A percentile compares a stretch with the other conserved stretches of the same genome.
Evolutionary conservation across 257 asterid species (phyloP).

Genomic region (Handroanthus guayacan): DNA sequence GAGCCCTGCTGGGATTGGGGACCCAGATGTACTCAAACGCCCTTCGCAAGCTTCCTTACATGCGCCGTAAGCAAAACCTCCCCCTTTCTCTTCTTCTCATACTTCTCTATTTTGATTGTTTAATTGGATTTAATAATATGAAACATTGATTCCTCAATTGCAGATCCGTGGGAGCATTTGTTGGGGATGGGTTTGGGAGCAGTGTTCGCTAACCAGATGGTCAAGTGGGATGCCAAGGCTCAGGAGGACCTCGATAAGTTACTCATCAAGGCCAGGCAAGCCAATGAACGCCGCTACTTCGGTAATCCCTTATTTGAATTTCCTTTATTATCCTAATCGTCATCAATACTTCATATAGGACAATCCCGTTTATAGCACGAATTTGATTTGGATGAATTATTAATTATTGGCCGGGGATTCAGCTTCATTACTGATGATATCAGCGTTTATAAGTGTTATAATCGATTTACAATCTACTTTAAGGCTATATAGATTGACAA

Average conservation of each 20-base stretch:
- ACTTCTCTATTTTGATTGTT: neutral
- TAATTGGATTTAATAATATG: neutral
- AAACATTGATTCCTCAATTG: conserved; percentile 20
- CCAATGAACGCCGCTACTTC: conserved; percentile 95
- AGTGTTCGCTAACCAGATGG: conserved; percentile 81
- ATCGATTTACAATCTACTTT: conserved; percentile 3
- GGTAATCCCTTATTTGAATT: conserved; percentile 45
- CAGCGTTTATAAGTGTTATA: conserved; percentile 3
- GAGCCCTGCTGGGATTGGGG: conserved; percentile 84
- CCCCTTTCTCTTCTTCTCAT: neutral
- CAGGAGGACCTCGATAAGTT: conserved; percentile 88
- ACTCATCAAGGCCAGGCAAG: conserved; percentile 79
- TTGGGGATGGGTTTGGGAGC: conserved; percentile 96
- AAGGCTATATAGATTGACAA: neutral
- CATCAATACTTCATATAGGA: neutral
- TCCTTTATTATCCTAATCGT: neutral
- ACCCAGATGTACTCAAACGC: conserved; percentile 99
- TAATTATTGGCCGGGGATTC: neutral
- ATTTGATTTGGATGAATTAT: conserved; percentile 7
- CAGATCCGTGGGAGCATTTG: conserved; percentile 99
- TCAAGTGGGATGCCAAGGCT: conserved; percentile 80
- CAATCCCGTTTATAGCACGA: neutral
- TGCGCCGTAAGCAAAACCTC: conserved; percentile 76
- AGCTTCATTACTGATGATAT: neutral
- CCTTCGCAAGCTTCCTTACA: conserved; percentile 96